Evolutionary conservation across 179 eudicot genomes (phyloP).

Genomic region (Beta lomatogona): DNA sequence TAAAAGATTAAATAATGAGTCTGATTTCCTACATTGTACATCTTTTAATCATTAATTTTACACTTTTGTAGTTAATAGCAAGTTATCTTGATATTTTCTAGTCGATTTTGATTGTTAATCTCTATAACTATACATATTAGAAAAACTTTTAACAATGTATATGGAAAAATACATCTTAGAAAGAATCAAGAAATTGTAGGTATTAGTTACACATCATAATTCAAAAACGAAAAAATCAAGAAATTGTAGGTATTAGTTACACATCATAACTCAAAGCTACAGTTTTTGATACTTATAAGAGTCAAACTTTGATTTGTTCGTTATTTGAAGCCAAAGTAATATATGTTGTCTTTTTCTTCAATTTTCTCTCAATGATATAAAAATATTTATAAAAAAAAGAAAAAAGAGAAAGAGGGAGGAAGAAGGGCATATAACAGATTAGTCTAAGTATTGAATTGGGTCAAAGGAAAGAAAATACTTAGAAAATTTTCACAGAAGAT

Average conservation of each 20-base stretch:
- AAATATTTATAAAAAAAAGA: not conserved
- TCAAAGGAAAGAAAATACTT: constrained; percentile 32
- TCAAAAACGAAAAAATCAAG: too few relatives aligned
- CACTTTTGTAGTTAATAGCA: not conserved
- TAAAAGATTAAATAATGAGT: not conserved
- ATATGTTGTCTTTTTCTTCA: not conserved
- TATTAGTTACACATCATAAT: not conserved
- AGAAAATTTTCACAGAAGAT: constrained; percentile 45
- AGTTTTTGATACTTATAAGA: too few relatives aligned
- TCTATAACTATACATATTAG: too few relatives aligned
- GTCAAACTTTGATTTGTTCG: too few relatives aligned
- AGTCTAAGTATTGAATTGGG: not conserved
- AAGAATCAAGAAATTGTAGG: too few relatives aligned
- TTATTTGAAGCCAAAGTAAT: too few relatives aligned
- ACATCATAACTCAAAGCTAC: not conserved
- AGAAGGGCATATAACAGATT: constrained; percentile 23
- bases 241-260: too few relatives aligned
- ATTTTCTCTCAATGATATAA: not conserved
- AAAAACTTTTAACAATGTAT: too few relatives aligned
- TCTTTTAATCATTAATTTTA: not conserved
- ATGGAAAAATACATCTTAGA: too few relatives aligned
- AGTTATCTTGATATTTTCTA: too few relatives aligned
- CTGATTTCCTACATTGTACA: not conserved
- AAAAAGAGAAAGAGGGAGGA: constrained; percentile 4
- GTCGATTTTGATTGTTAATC: too few relatives aligned